Conservation (phyloP, 1,139 yeast species). For the Candida sojae region DNA sequence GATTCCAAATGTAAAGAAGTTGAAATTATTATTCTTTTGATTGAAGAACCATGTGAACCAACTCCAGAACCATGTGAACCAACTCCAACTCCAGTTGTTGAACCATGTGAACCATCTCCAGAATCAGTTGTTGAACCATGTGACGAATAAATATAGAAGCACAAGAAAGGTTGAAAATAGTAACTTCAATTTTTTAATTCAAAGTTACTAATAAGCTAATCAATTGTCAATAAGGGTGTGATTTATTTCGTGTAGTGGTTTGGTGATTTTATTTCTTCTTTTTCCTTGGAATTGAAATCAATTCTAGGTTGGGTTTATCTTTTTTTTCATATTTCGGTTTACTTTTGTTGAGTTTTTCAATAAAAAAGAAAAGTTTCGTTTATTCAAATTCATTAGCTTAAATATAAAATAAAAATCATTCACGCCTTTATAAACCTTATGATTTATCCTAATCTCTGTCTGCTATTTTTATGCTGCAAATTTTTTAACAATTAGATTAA, state of each 20-base stretch:
- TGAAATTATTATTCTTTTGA: constrained; percentile 3
- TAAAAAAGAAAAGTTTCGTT: background rate
- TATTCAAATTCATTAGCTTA: background rate
- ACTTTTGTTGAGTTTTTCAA: too few species aligned
- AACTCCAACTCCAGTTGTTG: background rate
- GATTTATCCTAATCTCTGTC: too few species aligned
- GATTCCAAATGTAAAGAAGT: constrained; percentile 18
- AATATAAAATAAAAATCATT: background rate
- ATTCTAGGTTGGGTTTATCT: too few species aligned
- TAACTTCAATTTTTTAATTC: background rate
- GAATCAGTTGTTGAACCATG: background rate
- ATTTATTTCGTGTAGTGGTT: too few species aligned
- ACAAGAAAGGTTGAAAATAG: background rate
- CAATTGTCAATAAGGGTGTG: background rate
- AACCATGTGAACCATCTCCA: background rate
- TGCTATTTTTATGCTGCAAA: background rate
- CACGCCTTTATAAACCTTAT: background rate
- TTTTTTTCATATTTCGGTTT: too few species aligned
- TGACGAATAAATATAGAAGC: background rate
- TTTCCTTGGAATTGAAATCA: too few species aligned
- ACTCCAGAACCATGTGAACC: background rate
- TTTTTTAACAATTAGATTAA: too few species aligned
- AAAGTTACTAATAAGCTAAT: background rate
- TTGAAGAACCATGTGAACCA: background rate
- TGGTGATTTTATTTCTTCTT: too few species aligned